Base-by-base conservation (phyloP, 2,329 filamentous ascomycete species). In the Ceratocystis destructans region DNA sequence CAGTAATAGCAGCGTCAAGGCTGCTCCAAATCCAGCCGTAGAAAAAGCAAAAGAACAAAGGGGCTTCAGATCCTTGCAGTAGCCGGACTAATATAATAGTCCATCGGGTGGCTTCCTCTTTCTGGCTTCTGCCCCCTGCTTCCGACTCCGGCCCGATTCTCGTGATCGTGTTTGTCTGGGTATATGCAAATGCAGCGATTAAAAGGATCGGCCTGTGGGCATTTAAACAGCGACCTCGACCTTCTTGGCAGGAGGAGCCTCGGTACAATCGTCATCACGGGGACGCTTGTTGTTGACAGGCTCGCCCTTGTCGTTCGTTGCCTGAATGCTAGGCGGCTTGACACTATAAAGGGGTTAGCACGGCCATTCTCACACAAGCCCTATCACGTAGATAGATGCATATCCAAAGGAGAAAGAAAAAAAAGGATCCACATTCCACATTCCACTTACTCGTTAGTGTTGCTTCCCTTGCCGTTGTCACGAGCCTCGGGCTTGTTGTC, bases 191-290 rank as follows among this genome's bases (percentile, higher is more conserved):
- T 15, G 55, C 33, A 33, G 25, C 7, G 41, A 22, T 7, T 48
- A 15, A 20, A 15, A 4, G 7, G 22, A 31, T 37, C 53, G 59
- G 64, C 64, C 46, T 15, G 48, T 66, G 46, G 59, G 46, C 59
- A 53, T 46, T 67, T 67, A 68, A 63, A 70, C 70, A 46, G 74
- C 73, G 59, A 76, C 72, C 76, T 87, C 82, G 50, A 84, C 79
- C 77, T 87, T 87, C 79, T 87, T 87, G 22, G 82, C 79, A 37
- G 79, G 81, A 67, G 78, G 77, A 12, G 72, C 71, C 3, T 72
- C 70, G 37, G 71, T 73, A 57, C 72, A 76, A 37, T 81, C 81
- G 7, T 83, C 81, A 8, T 84, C 82, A 65, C 82, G 80, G 41
- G 76, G 70, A 65, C 83, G 82, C 77, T 86, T 85, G 73, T 76